Evolutionary conservation across 108 stramenopile genomes (phyloP).

Genomic region (Pseudonitzschia delicatissima): DNA sequence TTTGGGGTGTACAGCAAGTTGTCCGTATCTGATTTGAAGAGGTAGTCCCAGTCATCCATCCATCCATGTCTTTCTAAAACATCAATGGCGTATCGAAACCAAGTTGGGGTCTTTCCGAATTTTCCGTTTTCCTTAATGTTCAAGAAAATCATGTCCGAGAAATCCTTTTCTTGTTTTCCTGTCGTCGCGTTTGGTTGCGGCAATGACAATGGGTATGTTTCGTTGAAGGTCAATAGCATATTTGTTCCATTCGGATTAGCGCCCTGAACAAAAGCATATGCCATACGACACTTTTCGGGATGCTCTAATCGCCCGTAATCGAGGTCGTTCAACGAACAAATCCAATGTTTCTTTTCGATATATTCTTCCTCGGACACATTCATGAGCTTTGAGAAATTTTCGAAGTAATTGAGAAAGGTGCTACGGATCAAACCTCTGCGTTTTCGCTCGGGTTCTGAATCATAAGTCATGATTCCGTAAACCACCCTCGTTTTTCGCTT

Average conservation of each 20-base stretch:
- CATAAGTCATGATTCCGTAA: constrained; percentile 29
- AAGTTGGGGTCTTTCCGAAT: constrained; percentile 29
- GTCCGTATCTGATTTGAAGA: constrained; percentile 26
- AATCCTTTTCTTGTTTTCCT: background rate
- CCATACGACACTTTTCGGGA: constrained; percentile 22
- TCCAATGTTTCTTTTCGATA: constrained; percentile 13
- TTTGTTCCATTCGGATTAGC: constrained; percentile 23
- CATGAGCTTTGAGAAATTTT: background rate
- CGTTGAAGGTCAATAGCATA: constrained; percentile 17
- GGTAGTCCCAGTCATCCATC: constrained; percentile 16
- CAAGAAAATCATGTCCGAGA: constrained; percentile 18
- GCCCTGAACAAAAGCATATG: constrained; percentile 40
- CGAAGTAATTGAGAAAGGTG: constrained; percentile 24
- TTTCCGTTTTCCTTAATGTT: constrained; percentile 33
- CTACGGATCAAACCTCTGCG: constrained; percentile 19
- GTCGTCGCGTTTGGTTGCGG: background rate
- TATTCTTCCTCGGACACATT: constrained; percentile 8
- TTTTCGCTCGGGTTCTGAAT: constrained; percentile 8
- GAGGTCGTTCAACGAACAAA: constrained; percentile 14
- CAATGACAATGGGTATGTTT: background rate
- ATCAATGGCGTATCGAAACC: constrained; percentile 20
- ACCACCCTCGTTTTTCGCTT: background rate
- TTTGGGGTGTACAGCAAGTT: constrained; percentile 18
- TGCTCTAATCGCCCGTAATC: background rate
- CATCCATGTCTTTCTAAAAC: constrained; percentile 9